Conservation (phyloP, 805 yeast genomes). For the Candida broadrunensis region DNA sequence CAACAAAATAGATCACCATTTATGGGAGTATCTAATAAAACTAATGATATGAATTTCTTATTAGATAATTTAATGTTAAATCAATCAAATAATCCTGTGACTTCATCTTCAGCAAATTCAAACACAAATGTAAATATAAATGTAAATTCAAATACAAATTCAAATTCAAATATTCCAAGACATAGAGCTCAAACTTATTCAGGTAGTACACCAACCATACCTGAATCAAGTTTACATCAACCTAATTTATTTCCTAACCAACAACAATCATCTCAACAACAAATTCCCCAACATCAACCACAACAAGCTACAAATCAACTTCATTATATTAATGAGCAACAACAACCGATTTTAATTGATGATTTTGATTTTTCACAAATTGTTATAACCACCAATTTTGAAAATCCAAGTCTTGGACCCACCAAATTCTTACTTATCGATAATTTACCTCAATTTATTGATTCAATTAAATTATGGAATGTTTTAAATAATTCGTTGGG, state of each 20-base stretch:
- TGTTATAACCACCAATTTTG: conserved; percentile 67
- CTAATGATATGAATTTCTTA: conserved; percentile 24
- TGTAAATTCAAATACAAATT: not conserved
- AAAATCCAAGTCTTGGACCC: conserved; percentile 69
- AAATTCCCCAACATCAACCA: conserved; percentile 5
- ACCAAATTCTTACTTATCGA: conserved; percentile 76
- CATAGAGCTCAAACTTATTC: conserved; percentile 41
- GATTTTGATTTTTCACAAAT: conserved; percentile 58
- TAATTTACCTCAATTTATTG: conserved; percentile 73
- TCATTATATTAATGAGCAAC: not conserved
- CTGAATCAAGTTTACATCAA: conserved; percentile 13
- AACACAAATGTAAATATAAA: not conserved
- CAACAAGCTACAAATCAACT: conserved; percentile 7
- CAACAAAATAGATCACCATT: conserved; percentile 19
- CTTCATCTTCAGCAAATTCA: not conserved
- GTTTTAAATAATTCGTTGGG: conserved; percentile 19
- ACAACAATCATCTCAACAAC: conserved; percentile 9
- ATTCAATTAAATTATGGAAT: conserved; percentile 37
- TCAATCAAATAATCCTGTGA: conserved; percentile 11
- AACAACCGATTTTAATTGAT: conserved; percentile 41
- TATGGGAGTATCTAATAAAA: conserved; percentile 13
- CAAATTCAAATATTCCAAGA: conserved; percentile 13
- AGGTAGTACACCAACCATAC: conserved; percentile 27
- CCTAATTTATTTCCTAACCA: conserved; percentile 1
- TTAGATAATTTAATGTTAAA: conserved; percentile 31